Evolutionary conservation across 148 eudicot species (phyloP).

Genomic region (Dysphania ambrosioides): DNA sequence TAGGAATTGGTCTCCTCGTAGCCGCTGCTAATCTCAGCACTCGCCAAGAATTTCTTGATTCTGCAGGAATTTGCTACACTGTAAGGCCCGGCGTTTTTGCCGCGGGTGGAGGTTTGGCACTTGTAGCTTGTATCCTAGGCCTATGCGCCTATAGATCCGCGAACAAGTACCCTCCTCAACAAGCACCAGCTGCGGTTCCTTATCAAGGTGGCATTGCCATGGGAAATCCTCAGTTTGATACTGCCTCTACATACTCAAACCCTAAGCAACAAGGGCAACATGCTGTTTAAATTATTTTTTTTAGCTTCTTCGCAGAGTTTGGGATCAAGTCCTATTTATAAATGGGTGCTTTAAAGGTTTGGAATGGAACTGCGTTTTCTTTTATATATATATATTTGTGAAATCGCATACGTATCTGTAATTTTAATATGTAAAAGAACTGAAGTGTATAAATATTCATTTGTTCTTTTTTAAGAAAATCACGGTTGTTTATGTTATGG

Average conservation of each 20-base stretch:
- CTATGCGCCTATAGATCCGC: background rate
- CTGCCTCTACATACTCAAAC: background rate
- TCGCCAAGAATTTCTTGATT: background rate
- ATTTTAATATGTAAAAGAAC: too few relatives aligned
- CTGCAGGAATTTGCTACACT: background rate
- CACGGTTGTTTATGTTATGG: too few relatives aligned
- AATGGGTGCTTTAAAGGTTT: background rate
- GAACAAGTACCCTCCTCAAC: background rate
- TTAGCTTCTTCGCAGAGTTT: background rate
- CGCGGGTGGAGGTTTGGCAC: background rate
- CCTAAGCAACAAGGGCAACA: background rate
- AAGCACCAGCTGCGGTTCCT: background rate
- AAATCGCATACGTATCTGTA: too few relatives aligned
- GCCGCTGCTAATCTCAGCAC: background rate
- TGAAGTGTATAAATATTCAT: too few relatives aligned
- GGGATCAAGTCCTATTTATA: background rate
- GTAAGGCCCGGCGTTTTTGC: background rate
- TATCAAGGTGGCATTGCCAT: constrained; percentile 1
- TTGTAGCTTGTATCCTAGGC: background rate
- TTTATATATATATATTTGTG: too few relatives aligned
- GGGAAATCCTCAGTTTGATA: constrained; percentile 5
- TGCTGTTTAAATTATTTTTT: background rate
- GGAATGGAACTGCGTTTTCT: background rate
- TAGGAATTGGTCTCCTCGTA: background rate
- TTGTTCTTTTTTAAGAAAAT: too few relatives aligned